Conservation (phyloP, 2,329 filamentous ascomycete species). For the Trichophyton benhamiae region DNA sequence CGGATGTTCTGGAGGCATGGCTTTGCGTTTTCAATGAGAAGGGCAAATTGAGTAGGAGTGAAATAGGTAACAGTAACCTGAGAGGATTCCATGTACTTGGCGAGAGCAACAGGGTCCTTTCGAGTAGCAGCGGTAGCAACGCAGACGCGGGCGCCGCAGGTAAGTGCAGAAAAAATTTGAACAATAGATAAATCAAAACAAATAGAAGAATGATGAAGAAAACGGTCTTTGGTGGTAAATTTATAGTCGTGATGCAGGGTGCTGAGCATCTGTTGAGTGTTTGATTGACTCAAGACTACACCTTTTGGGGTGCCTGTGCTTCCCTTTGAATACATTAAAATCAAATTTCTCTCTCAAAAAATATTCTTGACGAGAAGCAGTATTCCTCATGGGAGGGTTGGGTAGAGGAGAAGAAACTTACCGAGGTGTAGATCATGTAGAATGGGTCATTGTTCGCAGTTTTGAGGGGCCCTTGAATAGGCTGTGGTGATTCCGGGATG, state of each 20-base stretch:
- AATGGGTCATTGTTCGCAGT: conserved; percentile 12
- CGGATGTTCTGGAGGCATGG: conserved; percentile 11
- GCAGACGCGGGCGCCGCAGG: conserved; percentile 14
- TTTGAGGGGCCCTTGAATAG: conserved; percentile 1
- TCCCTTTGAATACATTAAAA: conserved; percentile 10
- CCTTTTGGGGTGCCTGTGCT: conserved; percentile 30
- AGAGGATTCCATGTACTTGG: conserved; percentile 13
- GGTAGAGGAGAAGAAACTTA: conserved; percentile 8
- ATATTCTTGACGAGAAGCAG: too few species aligned
- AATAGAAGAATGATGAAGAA: conserved; percentile 14
- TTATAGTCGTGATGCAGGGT: conserved; percentile 10
- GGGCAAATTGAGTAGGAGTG: conserved; percentile 16
- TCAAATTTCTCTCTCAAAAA: not conserved
- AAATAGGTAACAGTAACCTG: conserved; percentile 16
- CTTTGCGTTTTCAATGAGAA: conserved; percentile 13
- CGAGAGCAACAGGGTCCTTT: conserved; percentile 14
- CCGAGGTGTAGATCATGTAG: conserved; percentile 18
- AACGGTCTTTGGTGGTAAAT: conserved; percentile 11
- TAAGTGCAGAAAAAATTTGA: conserved; percentile 16
- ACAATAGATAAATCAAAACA: conserved; percentile 14
- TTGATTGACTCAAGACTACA: conserved; percentile 22
- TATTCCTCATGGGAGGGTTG: not conserved
- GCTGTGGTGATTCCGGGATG: not conserved
- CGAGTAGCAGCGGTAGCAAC: conserved; percentile 13
- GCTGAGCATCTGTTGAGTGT: conserved; percentile 16